Evolutionary conservation across 2,329 filamentous ascomycete species (phyloP).

Genomic region (Sphaerulina populicola): DNA sequence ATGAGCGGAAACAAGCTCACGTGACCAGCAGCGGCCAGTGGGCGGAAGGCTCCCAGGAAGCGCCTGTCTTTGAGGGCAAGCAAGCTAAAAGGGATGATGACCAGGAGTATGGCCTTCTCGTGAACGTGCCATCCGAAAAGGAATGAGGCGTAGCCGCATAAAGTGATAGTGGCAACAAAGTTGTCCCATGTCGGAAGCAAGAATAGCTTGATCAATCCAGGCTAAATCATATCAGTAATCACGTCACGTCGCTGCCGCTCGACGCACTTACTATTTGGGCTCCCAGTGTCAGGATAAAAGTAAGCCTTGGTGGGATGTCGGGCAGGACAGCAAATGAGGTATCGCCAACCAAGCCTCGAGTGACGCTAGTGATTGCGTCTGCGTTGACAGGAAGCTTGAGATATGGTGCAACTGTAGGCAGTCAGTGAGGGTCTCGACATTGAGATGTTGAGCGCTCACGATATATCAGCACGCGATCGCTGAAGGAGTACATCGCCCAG

Average conservation of each 20-base stretch:
- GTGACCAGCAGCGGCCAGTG: slow-evolving; percentile 84
- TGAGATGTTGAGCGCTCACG: slow-evolving; percentile 44
- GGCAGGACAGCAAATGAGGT: slow-evolving; percentile 90
- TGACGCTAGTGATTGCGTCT: slow-evolving; percentile 77
- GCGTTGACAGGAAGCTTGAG: slow-evolving; percentile 65
- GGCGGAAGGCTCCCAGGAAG: slow-evolving; percentile 83
- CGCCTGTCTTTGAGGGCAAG: slow-evolving; percentile 83
- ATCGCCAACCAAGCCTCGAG: slow-evolving; percentile 84
- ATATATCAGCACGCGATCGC: slow-evolving; percentile 72
- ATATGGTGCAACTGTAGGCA: slow-evolving; percentile 61
- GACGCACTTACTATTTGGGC: slow-evolving; percentile 57
- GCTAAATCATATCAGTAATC: slow-evolving; percentile 28
- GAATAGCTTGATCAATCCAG: slow-evolving; percentile 77
- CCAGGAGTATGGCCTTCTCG: slow-evolving; percentile 88
- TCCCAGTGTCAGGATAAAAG: slow-evolving; percentile 72
- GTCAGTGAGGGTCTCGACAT: slow-evolving; percentile 1
- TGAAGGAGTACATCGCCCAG: slow-evolving; percentile 94
- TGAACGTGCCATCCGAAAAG: slow-evolving; percentile 98
- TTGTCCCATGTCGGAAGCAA: slow-evolving; percentile 71
- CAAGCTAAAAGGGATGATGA: slow-evolving; percentile 91
- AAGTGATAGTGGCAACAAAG: slow-evolving; percentile 80
- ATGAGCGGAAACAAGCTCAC: slow-evolving; percentile 91
- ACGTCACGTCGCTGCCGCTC: background rate
- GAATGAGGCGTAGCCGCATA: slow-evolving; percentile 94
- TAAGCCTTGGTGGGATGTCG: slow-evolving; percentile 68